Percentiles rank a stretch among this genome's conserved stretches.
These are phyloP conservation scores for Chlorella sorokiniana DNA, from an alignment of 139 green algal species.

Conservation along the genomic window DNA sequence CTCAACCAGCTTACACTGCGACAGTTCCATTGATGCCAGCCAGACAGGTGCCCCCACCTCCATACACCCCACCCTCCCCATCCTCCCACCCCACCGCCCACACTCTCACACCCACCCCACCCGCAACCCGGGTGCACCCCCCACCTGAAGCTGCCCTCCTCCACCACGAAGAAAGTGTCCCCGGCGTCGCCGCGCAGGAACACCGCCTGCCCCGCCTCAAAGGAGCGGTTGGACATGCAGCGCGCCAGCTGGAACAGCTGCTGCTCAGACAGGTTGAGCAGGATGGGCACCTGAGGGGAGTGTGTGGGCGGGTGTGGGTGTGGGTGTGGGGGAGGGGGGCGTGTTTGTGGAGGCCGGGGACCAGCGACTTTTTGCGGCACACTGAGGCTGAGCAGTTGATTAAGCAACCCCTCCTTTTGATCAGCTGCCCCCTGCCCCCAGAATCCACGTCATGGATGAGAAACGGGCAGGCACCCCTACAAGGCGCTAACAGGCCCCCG, in stretches of 20 bases:
- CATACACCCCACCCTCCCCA: background rate
- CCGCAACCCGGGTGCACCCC: background rate
- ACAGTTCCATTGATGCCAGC: too few relatives aligned
- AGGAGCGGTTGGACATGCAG: conserved; percentile 49
- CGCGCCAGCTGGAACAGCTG: conserved; percentile 82
- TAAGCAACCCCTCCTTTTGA: too few relatives aligned
- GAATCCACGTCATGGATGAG: too few relatives aligned
- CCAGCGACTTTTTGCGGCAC: background rate
- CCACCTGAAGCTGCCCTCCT: conserved; percentile 73
- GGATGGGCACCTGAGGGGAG: conserved; percentile 66
- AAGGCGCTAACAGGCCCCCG: background rate
- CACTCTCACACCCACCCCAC: background rate
- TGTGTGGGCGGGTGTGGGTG: background rate
- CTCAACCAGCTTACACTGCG: too few relatives aligned
- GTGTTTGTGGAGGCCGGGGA: background rate
- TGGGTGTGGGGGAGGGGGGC: background rate
- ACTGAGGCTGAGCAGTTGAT: too few relatives aligned
- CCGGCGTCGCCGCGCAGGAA: conserved; percentile 60
- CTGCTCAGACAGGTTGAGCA: conserved; percentile 72
- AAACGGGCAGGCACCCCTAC: too few relatives aligned
- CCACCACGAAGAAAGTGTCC: conserved; percentile 88
- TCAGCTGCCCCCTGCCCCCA: too few relatives aligned
- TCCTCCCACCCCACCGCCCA: background rate
- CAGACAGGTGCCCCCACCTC: too few relatives aligned
- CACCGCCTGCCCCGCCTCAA: conserved; percentile 56